Evolutionary conservation across 148 eudicot species (phyloP).

Genomic region (Rhododendron williamsianum): DNA sequence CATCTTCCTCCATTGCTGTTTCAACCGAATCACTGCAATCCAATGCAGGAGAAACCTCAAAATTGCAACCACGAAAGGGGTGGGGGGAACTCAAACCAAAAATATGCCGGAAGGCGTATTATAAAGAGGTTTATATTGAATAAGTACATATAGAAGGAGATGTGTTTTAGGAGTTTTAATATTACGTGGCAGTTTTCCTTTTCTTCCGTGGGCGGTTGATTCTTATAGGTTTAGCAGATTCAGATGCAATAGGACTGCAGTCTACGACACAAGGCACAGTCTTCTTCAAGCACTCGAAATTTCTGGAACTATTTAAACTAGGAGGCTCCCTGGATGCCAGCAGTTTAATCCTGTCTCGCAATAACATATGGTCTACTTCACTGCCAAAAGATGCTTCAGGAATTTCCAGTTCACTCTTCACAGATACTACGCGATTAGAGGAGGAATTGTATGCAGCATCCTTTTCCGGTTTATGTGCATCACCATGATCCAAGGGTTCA

Average conservation of each 20-base stretch:
- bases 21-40: conserved; percentile 69
- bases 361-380: conserved; percentile 60
- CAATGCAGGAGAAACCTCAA: conserved; percentile 13
- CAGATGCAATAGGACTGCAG: conserved; percentile 26
- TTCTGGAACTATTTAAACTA: conserved; percentile 13
- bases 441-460: conserved; percentile 17
- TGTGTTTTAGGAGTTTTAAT: conserved; percentile 3
- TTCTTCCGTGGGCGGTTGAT: conserved; percentile 56
- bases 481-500: conserved; percentile 40
- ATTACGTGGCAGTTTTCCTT: conserved; percentile 85
- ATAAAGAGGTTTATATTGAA: neutral
- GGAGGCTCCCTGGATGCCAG: conserved; percentile 31
- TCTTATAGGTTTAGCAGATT: conserved; percentile 42
- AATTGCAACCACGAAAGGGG: neutral
- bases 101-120: neutral
- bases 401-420: conserved; percentile 38
- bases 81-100: neutral
- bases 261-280: conserved; percentile 23
- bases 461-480: conserved; percentile 12
- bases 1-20: conserved; percentile 95
- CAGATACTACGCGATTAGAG: conserved; percentile 10
- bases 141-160: neutral
- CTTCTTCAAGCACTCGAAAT: conserved; percentile 19
- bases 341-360: conserved; percentile 62
- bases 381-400: conserved; percentile 35